Evolutionary conservation across 2,329 filamentous ascomycete genomes (phyloP).

Genomic region (Juglanconis sp.): DNA sequence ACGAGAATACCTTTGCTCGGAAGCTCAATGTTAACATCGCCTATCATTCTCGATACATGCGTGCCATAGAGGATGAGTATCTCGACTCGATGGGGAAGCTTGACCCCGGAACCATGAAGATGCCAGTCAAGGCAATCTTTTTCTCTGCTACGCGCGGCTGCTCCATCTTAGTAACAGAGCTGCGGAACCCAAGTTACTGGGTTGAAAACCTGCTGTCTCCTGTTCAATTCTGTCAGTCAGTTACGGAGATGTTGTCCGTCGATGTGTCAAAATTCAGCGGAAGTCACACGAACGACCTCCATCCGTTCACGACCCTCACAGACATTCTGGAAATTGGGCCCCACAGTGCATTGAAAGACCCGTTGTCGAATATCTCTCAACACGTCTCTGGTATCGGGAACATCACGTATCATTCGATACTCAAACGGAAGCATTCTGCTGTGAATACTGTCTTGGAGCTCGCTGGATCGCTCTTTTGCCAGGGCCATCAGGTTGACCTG

Average conservation of each 20-base stretch:
- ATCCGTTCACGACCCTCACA: conserved; percentile 15
- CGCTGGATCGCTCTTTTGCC: conserved; percentile 16
- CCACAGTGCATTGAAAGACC: conserved; percentile 25
- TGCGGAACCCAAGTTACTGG: conserved; percentile 25
- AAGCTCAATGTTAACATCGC: conserved; percentile 29
- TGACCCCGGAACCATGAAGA: conserved; percentile 1
- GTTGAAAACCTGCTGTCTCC: conserved; percentile 27
- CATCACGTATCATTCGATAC: conserved; percentile 5
- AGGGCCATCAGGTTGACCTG: conserved; percentile 4
- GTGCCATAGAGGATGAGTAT: conserved; percentile 20
- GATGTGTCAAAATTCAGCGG: conserved; percentile 15
- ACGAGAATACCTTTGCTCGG: conserved; percentile 22
- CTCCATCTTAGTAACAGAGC: conserved; percentile 13
- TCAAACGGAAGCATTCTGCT: conserved; percentile 17
- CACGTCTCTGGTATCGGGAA: neutral
- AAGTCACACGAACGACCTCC: neutral
- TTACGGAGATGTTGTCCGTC: conserved; percentile 22
- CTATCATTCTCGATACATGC: conserved; percentile 33
- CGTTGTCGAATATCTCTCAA: conserved; percentile 24
- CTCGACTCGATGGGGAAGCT: conserved; percentile 19
- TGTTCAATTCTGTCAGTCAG: conserved; percentile 25
- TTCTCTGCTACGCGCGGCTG: conserved; percentile 23
- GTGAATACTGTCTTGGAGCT: conserved; percentile 20
- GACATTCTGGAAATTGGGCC: conserved; percentile 27
- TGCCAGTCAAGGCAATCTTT: conserved; percentile 16